Evolutionary conservation across 78 protist species (phyloP).

Genomic region (Dictyostelium intermedium): DNA sequence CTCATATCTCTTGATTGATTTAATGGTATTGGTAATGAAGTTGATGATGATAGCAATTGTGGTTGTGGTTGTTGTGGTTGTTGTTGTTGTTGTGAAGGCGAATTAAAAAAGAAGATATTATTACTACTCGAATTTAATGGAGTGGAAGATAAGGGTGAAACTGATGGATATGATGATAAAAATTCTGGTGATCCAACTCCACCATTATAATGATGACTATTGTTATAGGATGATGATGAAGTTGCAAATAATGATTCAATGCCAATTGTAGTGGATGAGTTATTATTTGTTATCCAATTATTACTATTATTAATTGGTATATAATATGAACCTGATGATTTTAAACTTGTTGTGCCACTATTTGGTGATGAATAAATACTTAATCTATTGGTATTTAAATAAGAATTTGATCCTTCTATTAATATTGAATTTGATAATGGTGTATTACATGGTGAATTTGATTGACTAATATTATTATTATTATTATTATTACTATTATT

Average conservation of each 20-base stretch:
- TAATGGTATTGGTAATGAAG: background rate
- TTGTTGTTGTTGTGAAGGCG: background rate
- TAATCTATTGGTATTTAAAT: background rate
- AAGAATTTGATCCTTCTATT: background rate
- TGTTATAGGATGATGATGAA: background rate
- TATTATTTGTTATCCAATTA: background rate
- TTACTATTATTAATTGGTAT: background rate
- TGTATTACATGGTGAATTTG: background rate
- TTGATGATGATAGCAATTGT: background rate
- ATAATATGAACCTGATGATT: background rate
- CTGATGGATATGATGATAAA: background rate
- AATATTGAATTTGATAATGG: background rate
- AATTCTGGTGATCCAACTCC: background rate
- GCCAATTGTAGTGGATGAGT: background rate
- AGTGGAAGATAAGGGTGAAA: constrained; percentile 7
- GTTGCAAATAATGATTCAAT: background rate
- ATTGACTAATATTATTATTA: background rate
- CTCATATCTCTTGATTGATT: background rate
- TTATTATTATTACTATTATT: background rate
- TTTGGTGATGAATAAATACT: background rate
- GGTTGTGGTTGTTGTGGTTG: too few species aligned
- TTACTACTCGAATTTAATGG: constrained; percentile 8
- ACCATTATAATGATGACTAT: background rate
- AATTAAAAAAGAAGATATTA: background rate
- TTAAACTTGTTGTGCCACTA: background rate